A percentile compares a stretch with the other conserved stretches of the same genome.
Conservation (phyloP, 2,329 filamentous ascomycete species). For the Venturiaceae sp. region DNA sequence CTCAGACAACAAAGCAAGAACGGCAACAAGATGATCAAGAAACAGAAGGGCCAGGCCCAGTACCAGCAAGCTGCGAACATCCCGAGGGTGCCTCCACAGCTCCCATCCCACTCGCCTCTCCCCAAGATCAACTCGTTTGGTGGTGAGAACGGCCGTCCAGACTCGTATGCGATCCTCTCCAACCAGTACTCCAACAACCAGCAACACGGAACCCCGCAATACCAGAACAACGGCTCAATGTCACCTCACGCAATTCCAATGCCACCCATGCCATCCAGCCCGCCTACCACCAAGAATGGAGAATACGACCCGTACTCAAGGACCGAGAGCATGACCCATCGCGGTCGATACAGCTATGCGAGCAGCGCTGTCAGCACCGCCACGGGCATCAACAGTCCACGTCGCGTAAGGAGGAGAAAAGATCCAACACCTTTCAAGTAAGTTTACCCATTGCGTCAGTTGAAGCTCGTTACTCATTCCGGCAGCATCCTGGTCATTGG, state of each 20-base stretch:
- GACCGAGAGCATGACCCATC: conserved; percentile 92
- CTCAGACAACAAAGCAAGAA: conserved; percentile 24
- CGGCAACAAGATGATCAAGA: conserved; percentile 42
- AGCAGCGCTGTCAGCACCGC: conserved; percentile 75
- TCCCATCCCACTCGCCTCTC: conserved; percentile 39
- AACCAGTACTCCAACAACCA: conserved; percentile 41
- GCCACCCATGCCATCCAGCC: conserved; percentile 3
- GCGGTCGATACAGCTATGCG: conserved; percentile 91
- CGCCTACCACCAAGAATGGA: conserved; percentile 31
- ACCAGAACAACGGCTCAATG: conserved; percentile 10
- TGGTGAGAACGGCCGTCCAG: conserved; percentile 52
- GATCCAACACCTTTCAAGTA: conserved; percentile 98
- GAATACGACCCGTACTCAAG: conserved; percentile 71
- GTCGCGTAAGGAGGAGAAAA: conserved; percentile 85
- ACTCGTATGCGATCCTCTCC: conserved; percentile 51
- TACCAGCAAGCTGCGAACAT: conserved; percentile 43
- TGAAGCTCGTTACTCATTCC: not conserved
- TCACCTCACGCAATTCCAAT: not conserved
- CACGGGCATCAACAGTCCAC: conserved; percentile 67
- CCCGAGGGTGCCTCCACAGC: conserved; percentile 49
- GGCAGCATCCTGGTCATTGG: conserved; percentile 81
- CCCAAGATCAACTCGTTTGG: conserved; percentile 48
- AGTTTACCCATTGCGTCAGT: conserved; percentile 32
- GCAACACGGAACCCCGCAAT: not conserved
- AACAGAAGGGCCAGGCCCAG: conserved; percentile 47